A percentile compares a stretch with the other conserved stretches of the same genome.
phyloP scores from a whole-genome alignment of 495 filamentous ascomycete genomes.

The Copromyces sp. region DNA sequence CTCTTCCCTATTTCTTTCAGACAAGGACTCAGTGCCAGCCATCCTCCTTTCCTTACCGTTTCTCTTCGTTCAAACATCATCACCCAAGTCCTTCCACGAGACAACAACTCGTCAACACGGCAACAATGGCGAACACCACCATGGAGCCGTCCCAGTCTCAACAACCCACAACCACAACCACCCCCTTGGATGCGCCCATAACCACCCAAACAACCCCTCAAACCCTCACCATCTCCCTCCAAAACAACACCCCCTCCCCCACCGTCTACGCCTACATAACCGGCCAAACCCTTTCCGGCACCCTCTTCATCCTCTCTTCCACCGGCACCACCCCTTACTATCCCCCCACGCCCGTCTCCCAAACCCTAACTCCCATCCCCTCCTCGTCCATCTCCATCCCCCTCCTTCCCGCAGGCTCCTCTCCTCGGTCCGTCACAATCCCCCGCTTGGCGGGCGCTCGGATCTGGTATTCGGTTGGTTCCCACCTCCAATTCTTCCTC shows the following conservation, averaged over 20 bases:
- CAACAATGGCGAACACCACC: neutral
- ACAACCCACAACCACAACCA: neutral
- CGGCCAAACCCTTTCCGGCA: slow-evolving; percentile 50
- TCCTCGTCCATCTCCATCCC: slow-evolving; percentile 49
- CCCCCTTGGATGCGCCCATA: slow-evolving; percentile 19
- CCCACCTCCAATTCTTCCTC: slow-evolving; percentile 54
- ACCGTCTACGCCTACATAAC: slow-evolving; percentile 63
- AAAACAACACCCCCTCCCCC: slow-evolving; percentile 52
- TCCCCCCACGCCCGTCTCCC: slow-evolving; percentile 20
- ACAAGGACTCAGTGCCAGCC: neutral
- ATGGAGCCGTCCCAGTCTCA: neutral
- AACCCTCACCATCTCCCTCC: slow-evolving; percentile 46
- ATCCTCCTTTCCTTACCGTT: neutral
- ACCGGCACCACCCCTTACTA: slow-evolving; percentile 36
- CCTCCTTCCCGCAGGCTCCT: slow-evolving; percentile 49
- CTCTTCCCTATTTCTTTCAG: neutral
- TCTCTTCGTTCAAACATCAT: neutral
- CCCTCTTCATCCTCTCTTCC: slow-evolving; percentile 49
- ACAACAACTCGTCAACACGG: neutral
- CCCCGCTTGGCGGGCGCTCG: slow-evolving; percentile 59
- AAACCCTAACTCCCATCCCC: slow-evolving; percentile 25
- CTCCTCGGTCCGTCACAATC: slow-evolving; percentile 45
- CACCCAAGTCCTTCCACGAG: neutral
- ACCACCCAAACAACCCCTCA: neutral
- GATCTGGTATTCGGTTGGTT: slow-evolving; percentile 56